Evolutionary conservation across 768 basidiomycete genomes (phyloP), one percentile per base, ranked within the genome.

Genomic region (Suillus variegatus): DNA sequence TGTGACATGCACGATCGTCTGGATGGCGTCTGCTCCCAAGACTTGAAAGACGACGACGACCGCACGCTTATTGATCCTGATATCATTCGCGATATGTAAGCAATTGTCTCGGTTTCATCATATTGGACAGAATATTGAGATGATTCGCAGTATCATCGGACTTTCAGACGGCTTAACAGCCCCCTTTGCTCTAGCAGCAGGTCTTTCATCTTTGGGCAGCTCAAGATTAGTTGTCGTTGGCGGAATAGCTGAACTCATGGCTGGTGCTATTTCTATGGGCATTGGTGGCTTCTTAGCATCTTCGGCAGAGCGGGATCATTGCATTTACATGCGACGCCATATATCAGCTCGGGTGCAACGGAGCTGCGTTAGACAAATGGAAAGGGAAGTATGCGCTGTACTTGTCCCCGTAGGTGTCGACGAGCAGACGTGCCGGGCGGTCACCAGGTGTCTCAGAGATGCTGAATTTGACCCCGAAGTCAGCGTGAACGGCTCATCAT

Each of bases 271-370:
- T 55, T 95, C 93, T 2, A 99, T 99, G 97, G 97, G 97, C 67
- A 92, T 99, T 41, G 97, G 97, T 60, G 97, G 97, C 25, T 98
- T 97, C 84, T 89, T 99, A 58, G 95, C 95, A 4, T 95, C 96
- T 1, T 94, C 99, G 77, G 91, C 97, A 38, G 97, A 99, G 78
- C 90, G 95, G 51, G 97, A 98, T 75, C 92, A 97, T 77, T 96
- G 92, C 75, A 91, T 88, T 57, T 97, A 92, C 78, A 86, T 91
- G 38, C 86, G 83, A 38, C 83, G 85, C 41, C 85, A 89, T 65
- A 95, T 93, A 10, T 82, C 88, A 44, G 84, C 89, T 18, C 89
- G 96, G 38, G 95, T 99, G 25, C 75, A 85, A 2, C 88, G 93
- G 10, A 94, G 92, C 64, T 99, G 97, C 74, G 87, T 88, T 8